Base-by-base conservation (phyloP, 352 stramenopile genomes). In the Phytopythium ostracodes region DNA sequence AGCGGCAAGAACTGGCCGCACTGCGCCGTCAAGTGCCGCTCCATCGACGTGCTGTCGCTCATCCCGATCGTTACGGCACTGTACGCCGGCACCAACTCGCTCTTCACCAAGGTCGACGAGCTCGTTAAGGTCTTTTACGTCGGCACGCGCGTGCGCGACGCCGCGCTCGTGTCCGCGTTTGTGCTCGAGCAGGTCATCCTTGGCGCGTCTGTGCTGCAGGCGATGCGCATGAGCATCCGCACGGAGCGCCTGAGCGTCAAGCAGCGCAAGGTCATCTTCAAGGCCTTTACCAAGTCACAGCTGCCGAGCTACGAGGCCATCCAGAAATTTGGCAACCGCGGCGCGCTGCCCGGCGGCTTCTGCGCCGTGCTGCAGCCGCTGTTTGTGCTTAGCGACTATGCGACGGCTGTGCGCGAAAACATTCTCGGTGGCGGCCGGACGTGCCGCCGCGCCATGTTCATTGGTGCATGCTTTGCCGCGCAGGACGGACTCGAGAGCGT, bases 191-290 rank as follows among this genome's bases (percentile, higher is more conserved):
- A 92, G 44, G 73, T 92, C 43, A 89, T 92, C 58, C 72, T 92
- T 6, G 84, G 84, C 27, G 77, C 81, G 6, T 90, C 81, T 0
- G 81, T 92, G 52, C 68, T 92, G 52, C 79, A 92, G 62, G 84
- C 84, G 36, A 90, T 92, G 84, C 81, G 84, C 56, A 90, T 90
- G 81, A 90, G 81, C 57, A 92, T 92, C 57, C 84, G 84, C 29
- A 91, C 81, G 8, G 84, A 92, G 49, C 74, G 81, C 3, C 73
- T 92, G 15, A 92, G 77, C 31, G 79, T 91, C 54, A 89, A 89
- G 72, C 84, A 92, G 64, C 81, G 84, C 51, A 92, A 91, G 62
- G 81, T 89, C 22, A 91, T 92, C 61, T 92, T 91, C 60, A 92
- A 92, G 63, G 81, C 84, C 29, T 92, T 92, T 62, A 92, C 84